phyloP scores from a whole-genome alignment of 2,329 filamentous ascomycete species.

The Emmonsiellopsis sp. region DNA sequence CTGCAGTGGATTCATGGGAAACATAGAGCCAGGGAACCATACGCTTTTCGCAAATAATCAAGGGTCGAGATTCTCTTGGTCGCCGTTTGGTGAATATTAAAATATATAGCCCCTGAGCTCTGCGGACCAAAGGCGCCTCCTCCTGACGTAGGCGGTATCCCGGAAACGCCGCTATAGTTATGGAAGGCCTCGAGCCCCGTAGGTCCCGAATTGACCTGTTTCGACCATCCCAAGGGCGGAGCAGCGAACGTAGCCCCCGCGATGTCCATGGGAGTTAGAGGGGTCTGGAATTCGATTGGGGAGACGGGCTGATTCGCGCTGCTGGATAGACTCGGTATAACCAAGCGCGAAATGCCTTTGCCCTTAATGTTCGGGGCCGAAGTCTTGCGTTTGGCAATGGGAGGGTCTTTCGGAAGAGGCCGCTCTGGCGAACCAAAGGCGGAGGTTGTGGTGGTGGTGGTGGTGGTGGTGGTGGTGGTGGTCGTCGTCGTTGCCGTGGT shows the following conservation, averaged over 20 bases:
- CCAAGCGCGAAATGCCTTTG: neutral
- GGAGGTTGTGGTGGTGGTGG: neutral
- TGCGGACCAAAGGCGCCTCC: constrained; percentile 32
- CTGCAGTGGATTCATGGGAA: neutral
- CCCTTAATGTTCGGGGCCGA: neutral
- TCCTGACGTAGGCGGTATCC: constrained; percentile 23
- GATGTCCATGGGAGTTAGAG: neutral
- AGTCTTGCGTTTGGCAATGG: neutral
- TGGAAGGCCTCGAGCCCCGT: constrained; percentile 10
- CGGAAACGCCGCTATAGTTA: constrained; percentile 10
- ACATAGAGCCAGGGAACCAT: constrained; percentile 30
- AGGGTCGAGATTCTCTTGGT: constrained; percentile 90
- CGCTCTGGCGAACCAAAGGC: neutral
- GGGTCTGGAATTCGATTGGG: neutral
- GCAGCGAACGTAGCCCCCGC: neutral
- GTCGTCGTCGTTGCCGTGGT: neutral
- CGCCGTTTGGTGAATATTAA: constrained; percentile 72
- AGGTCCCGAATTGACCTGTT: neutral
- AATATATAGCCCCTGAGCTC: constrained; percentile 50
- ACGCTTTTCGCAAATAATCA: constrained; percentile 89
- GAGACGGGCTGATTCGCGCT: neutral
- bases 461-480: neutral
- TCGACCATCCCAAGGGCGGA: neutral
- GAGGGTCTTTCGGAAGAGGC: neutral
- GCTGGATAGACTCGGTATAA: neutral